Evolutionary conservation across 2,329 filamentous ascomycete species (phyloP), one percentile per base, ranked within the genome.

Genomic region (Alternaria panax): DNA sequence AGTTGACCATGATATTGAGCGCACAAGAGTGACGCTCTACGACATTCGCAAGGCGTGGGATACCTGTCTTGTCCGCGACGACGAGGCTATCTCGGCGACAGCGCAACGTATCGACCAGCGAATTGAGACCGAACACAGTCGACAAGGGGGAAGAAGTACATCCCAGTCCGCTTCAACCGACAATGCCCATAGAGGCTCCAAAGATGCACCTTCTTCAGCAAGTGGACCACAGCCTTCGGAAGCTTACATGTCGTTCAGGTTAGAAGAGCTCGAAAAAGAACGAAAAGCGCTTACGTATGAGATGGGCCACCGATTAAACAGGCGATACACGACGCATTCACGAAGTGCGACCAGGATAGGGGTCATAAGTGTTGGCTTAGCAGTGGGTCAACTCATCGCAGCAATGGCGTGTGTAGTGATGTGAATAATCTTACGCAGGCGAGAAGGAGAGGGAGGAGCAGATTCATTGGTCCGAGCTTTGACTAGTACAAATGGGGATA

Each of bases 381-480:
- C 62, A 16, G 60, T 51, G 11, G 54, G 51, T 11, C 62, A 65
- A 18, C 60, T 65, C 34, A 51, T 60, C 34, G 62, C 60, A 25
- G 60, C 62, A n/a, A 30, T 63, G 8, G 60, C 62, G 11, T 65
- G 62, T 48, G 59, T 46, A 22, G 62, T 65, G 12, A 65, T 65
- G 62, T 65, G 42, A 54, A 12, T 16, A 4, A 18, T 8, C 12
- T 46, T n/a, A 27, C 7, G 14, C 11, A 11, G 4, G 43, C n/a
- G 4, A 14, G 22, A 28, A 28, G 18, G 25, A 28, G 18, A 22
- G 8, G 12, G 30, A 32, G 27, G 14, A n/a, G 43, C 43, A 6
- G 9, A 16, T 8, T 18, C 11, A 18, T 9, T 5, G n/a, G 27
- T 11, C 2, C 11, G 43, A 9, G 43, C 27, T 22, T 11, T 3